Evolutionary conservation across 2,329 filamentous ascomycete genomes (phyloP).

Genomic region (Setomelanomma holmii): DNA sequence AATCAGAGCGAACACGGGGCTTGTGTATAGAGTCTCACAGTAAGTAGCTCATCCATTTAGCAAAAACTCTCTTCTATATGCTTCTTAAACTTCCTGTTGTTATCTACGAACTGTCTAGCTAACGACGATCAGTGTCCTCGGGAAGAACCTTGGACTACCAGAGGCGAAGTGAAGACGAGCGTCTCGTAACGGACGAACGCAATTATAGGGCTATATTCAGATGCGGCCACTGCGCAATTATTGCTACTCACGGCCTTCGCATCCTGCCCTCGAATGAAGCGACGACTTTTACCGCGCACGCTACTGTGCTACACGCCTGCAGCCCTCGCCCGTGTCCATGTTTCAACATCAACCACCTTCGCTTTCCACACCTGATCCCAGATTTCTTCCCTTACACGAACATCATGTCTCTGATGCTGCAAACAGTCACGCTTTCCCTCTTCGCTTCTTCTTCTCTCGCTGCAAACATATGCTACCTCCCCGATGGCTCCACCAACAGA

Average conservation of each 20-base stretch:
- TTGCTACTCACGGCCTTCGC: too few relatives aligned
- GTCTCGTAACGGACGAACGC: too few relatives aligned
- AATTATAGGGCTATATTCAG: too few relatives aligned
- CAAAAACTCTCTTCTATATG: too few relatives aligned
- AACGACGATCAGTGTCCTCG: too few relatives aligned
- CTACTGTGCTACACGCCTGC: background rate
- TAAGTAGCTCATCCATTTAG: too few relatives aligned
- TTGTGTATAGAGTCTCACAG: conserved; percentile 16
- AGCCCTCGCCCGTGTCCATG: background rate
- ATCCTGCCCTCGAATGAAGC: background rate
- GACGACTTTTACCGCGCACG: background rate
- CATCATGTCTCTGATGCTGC: background rate
- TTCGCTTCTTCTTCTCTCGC: background rate
- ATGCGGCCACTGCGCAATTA: too few relatives aligned
- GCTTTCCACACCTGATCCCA: background rate
- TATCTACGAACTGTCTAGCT: too few relatives aligned
- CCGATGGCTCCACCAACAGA: conserved; percentile 8
- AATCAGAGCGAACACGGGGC: conserved; percentile 21
- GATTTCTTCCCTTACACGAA: background rate
- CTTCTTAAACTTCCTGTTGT: too few relatives aligned
- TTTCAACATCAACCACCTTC: background rate
- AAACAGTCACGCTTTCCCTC: background rate
- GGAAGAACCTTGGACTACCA: too few relatives aligned
- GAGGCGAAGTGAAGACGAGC: too few relatives aligned
- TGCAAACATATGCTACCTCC: conserved; percentile 16